Conservation (phyloP, 2,329 filamentous ascomycete species). For the Arthrobotrys iridis region DNA sequence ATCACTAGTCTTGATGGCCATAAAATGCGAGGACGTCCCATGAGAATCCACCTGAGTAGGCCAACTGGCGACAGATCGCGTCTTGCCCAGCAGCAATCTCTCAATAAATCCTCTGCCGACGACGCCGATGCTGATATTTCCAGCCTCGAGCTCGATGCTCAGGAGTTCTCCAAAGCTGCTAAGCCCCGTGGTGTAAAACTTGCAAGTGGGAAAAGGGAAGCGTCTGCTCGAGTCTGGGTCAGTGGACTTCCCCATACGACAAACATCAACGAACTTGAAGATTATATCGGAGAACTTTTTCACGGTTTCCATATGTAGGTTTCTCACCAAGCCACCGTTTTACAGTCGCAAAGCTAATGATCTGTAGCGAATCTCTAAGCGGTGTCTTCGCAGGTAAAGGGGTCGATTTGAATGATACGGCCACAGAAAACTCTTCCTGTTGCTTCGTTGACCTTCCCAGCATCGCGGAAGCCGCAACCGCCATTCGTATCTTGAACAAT, state of each 20-base stretch:
- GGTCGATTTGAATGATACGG: neutral
- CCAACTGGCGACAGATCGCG: neutral
- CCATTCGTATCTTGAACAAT: slow-evolving; percentile 37
- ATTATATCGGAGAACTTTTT: slow-evolving; percentile 34
- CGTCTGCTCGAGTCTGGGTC: slow-evolving; percentile 35
- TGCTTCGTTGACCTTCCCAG: slow-evolving; percentile 40
- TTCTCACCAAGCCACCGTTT: neutral
- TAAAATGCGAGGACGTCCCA: slow-evolving; percentile 28
- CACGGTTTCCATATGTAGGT: slow-evolving; percentile 42
- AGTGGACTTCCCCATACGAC: slow-evolving; percentile 30
- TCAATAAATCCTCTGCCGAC: neutral
- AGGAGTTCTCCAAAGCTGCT: too few species aligned
- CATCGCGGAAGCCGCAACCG: slow-evolving; percentile 22
- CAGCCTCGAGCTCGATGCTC: neutral
- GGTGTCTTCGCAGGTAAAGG: neutral
- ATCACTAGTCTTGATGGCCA: neutral
- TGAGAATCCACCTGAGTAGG: slow-evolving; percentile 19
- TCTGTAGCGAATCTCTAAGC: slow-evolving; percentile 34
- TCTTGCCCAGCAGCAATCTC: neutral
- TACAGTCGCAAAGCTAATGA: neutral
- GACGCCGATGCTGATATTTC: slow-evolving; percentile 3
- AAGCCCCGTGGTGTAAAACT: neutral
- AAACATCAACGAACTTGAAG: slow-evolving; percentile 47
- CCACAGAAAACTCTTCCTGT: slow-evolving; percentile 8
- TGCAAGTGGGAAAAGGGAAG: neutral